These are phyloP conservation scores for Candida succiphila DNA, from an alignment of 805 yeast genomes.

Conservation along the genomic window DNA sequence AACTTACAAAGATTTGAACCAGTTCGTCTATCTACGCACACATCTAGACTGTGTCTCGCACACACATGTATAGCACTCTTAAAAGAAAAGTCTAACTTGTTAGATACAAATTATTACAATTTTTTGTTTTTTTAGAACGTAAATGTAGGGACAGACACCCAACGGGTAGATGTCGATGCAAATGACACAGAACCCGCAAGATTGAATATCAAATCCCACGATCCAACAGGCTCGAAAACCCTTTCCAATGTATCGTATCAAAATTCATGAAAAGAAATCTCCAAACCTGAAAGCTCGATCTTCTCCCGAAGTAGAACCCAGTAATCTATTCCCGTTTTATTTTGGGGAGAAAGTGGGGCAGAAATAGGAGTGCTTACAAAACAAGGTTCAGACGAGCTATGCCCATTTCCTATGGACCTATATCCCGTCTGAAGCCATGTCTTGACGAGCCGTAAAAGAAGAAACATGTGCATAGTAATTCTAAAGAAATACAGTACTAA, in stretches of 20 bases:
- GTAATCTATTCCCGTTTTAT: too few relatives aligned
- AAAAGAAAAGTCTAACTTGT: too few relatives aligned
- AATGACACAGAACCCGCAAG: neutral
- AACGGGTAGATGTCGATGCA: neutral
- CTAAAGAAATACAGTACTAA: too few relatives aligned
- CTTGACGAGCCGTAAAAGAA: too few relatives aligned
- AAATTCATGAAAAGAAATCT: too few relatives aligned
- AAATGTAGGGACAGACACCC: constrained; percentile 9
- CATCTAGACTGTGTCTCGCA: neutral
- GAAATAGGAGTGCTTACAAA: constrained; percentile 17
- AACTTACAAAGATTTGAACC: constrained; percentile 2
- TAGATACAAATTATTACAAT: too few relatives aligned
- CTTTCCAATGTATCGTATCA: constrained; percentile 22
- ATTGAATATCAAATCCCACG: constrained; percentile 12
- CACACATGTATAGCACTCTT: too few relatives aligned
- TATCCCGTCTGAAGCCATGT: too few relatives aligned
- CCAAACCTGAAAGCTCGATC: constrained; percentile 15
- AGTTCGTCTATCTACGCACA: too few relatives aligned
- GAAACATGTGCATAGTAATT: too few relatives aligned
- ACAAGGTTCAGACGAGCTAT: neutral
- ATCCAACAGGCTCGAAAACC: constrained; percentile 5
- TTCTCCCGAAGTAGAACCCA: constrained; percentile 25
- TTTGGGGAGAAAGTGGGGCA: constrained; percentile 19
- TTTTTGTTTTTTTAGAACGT: too few relatives aligned
- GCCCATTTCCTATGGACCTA: too few relatives aligned